phyloP scores from a whole-genome alignment of 2,329 filamentous ascomycete species.

The Dactylellina parvicollis region DNA sequence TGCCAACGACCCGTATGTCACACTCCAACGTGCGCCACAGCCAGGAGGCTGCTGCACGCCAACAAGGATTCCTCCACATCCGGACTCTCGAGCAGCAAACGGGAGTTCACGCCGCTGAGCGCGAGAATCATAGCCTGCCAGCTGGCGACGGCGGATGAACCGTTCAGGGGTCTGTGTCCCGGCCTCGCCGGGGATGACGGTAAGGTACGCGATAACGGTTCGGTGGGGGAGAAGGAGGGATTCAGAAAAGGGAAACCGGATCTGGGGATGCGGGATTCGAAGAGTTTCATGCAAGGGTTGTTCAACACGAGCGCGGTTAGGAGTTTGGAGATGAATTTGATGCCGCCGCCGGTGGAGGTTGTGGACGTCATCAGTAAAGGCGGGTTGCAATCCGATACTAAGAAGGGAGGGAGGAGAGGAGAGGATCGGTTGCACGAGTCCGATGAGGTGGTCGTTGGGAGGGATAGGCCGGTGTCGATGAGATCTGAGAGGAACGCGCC shows the following conservation, averaged over 20 bases:
- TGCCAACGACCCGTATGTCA: constrained; percentile 75
- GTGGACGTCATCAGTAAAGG: constrained; percentile 11
- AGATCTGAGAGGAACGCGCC: neutral
- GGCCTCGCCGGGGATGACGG: constrained; percentile 59
- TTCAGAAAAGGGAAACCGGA: constrained; percentile 54
- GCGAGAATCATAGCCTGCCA: constrained; percentile 82
- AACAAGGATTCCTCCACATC: constrained; percentile 62
- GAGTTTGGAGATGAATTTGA: constrained; percentile 73
- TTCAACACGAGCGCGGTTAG: constrained; percentile 74
- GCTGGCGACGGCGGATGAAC: constrained; percentile 81
- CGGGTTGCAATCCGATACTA: neutral
- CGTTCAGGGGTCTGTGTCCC: constrained; percentile 75
- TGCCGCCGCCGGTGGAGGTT: constrained; percentile 55
- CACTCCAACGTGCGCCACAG: constrained; percentile 83
- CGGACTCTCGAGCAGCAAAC: constrained; percentile 69
- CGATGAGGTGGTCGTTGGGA: constrained; percentile 5
- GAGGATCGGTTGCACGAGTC: constrained; percentile 5
- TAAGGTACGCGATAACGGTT: neutral
- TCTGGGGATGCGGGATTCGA: constrained; percentile 66
- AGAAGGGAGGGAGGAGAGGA: neutral
- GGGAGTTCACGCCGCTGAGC: constrained; percentile 81
- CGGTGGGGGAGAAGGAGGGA: neutral
- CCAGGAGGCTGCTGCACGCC: constrained; percentile 71
- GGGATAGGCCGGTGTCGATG: constrained; percentile 5
- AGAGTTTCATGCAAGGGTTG: constrained; percentile 71